phyloP scores from a whole-genome alignment of 2,329 filamentous ascomycete species.

The Biscogniauxia marginata region DNA sequence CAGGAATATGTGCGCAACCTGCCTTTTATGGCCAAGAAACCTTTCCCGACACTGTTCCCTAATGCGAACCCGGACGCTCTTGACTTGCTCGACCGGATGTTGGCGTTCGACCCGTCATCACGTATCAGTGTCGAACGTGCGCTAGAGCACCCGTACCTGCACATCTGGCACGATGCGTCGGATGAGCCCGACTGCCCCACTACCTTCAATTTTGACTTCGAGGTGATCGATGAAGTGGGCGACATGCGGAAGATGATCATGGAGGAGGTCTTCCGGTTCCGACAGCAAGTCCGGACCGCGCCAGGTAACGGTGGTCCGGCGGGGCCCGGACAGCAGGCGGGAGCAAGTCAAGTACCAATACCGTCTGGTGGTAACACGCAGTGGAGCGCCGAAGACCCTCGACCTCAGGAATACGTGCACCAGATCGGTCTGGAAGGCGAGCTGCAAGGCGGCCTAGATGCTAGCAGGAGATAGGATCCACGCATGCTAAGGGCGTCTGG shows the following conservation, averaged over 20 bases:
- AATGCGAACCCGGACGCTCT: slow-evolving; percentile 94
- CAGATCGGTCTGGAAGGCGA: slow-evolving; percentile 57
- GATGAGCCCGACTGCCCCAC: slow-evolving; percentile 93
- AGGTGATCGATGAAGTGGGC: slow-evolving; percentile 90
- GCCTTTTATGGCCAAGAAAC: slow-evolving; percentile 89
- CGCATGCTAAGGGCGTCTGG: not conserved
- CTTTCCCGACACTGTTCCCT: slow-evolving; percentile 85
- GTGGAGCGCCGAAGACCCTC: slow-evolving; percentile 60
- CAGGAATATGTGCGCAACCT: slow-evolving; percentile 98
- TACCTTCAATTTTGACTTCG: slow-evolving; percentile 97
- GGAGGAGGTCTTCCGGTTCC: slow-evolving; percentile 88
- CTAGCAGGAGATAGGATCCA: slow-evolving; percentile 30
- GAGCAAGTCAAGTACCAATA: slow-evolving; percentile 50
- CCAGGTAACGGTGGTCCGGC: slow-evolving; percentile 37
- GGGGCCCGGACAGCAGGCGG: slow-evolving; percentile 37
- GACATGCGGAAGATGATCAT: slow-evolving; percentile 98
- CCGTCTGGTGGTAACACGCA: slow-evolving; percentile 46
- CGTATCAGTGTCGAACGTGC: slow-evolving; percentile 94
- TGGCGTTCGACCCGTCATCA: slow-evolving; percentile 91
- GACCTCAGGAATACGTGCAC: slow-evolving; percentile 57
- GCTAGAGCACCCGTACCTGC: slow-evolving; percentile 91
- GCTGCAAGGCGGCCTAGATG: slow-evolving; percentile 59
- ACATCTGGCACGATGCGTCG: slow-evolving; percentile 97
- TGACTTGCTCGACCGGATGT: slow-evolving; percentile 93
- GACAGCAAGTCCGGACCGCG: slow-evolving; percentile 57